Percentiles rank a stretch among this genome's conserved stretches.
These are phyloP conservation scores for Ensete ventricosum DNA, from an alignment of 176 grass and related monocot species.

Conservation along the genomic window DNA sequence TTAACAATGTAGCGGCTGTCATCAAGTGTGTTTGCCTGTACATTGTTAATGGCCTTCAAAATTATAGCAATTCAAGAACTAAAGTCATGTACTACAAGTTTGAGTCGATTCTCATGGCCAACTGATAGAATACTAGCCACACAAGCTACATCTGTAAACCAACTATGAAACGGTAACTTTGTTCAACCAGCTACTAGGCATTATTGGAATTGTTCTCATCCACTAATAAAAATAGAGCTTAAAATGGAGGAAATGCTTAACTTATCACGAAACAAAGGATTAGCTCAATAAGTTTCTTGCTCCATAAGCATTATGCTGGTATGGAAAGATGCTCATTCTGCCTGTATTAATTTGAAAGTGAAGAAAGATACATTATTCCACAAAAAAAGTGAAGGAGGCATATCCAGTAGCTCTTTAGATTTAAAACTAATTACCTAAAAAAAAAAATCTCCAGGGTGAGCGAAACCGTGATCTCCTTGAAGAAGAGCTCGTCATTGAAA, in stretches of 20 bases:
- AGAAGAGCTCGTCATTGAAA: slow-evolving; percentile 22
- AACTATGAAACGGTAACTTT: not conserved
- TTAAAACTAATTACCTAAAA: slow-evolving; percentile 8
- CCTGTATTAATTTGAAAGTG: no score
- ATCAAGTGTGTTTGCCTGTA: not conserved
- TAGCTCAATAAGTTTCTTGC: slow-evolving; percentile 28
- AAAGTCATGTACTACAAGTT: not conserved
- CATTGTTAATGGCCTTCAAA: not conserved
- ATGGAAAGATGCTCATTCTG: slow-evolving; percentile 23
- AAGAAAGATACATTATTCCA: not conserved
- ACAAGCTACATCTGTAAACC: not conserved
- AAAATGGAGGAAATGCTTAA: slow-evolving; percentile 6
- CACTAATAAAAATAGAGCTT: not conserved
- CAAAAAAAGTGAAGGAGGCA: not conserved
- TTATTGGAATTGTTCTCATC: not conserved
- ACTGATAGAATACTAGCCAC: not conserved
- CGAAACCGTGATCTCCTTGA: slow-evolving; percentile 20
- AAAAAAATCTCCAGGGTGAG: slow-evolving; percentile 11
- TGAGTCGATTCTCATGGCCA: not conserved
- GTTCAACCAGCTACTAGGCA: not conserved
- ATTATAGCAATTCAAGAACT: not conserved
- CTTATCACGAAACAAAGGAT: slow-evolving; percentile 23
- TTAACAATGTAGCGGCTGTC: not conserved
- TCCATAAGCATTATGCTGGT: slow-evolving; percentile 18
- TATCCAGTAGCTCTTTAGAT: not conserved